A percentile compares a stretch with the other conserved stretches of the same genome.
These are phyloP conservation scores for Funneliformis mosseae DNA, from an alignment of 192 early-diverging fungal genomes.

Conservation along the genomic window DNA sequence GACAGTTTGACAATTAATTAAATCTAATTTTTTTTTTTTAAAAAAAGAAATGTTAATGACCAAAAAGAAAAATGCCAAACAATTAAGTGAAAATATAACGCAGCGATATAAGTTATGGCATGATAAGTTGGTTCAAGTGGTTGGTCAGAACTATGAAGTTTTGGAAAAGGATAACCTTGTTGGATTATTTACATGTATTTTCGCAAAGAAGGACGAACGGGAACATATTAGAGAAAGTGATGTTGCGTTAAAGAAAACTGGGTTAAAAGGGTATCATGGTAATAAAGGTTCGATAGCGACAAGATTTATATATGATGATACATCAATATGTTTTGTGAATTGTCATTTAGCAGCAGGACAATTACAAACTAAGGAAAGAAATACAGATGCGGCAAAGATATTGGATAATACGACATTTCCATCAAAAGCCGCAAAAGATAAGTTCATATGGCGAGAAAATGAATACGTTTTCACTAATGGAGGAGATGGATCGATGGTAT, in stretches of 20 bases:
- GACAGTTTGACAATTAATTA: background rate
- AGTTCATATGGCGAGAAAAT: constrained; percentile 36
- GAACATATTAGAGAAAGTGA: constrained; percentile 59
- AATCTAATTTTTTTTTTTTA: background rate
- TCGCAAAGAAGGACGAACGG: constrained; percentile 65
- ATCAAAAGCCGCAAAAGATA: constrained; percentile 26
- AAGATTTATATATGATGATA: constrained; percentile 75
- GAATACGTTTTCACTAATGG: constrained; percentile 66
- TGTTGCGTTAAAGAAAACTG: constrained; percentile 84
- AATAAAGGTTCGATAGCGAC: constrained; percentile 88
- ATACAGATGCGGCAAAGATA: constrained; percentile 73
- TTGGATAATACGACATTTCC: constrained; percentile 47
- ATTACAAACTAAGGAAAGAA: constrained; percentile 67
- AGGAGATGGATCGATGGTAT: constrained; percentile 84
- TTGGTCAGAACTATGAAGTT: constrained; percentile 52
- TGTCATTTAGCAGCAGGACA: constrained; percentile 88
- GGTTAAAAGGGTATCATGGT: constrained; percentile 83
- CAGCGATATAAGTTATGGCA: constrained; percentile 86
- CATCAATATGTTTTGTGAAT: constrained; percentile 85
- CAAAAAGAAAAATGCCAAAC: constrained; percentile 57
- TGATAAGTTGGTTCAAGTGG: constrained; percentile 64
- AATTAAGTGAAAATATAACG: constrained; percentile 54
- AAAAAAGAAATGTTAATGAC: constrained; percentile 60
- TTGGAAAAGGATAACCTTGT: constrained; percentile 83
- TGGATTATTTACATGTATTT: constrained; percentile 88